phyloP scores from a whole-genome alignment of 768 basidiomycete genomes.

The Mycena belliarum region DNA sequence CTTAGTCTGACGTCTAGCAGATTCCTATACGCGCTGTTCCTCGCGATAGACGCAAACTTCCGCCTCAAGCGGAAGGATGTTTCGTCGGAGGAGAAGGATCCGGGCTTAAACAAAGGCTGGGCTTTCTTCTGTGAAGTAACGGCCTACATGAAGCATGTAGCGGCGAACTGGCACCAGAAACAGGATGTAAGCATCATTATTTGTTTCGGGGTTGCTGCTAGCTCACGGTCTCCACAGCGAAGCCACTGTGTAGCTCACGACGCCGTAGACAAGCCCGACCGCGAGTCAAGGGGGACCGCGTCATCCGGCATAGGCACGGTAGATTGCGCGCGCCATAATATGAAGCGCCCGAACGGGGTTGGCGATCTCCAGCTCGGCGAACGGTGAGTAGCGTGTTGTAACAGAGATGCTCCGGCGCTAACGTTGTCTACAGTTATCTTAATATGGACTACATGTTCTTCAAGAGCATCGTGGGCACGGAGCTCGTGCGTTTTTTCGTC shows the following conservation, averaged over 20 bases:
- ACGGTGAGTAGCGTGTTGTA: conserved; percentile 5
- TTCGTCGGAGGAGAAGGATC: conserved; percentile 19
- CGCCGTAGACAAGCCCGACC: neutral
- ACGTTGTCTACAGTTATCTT: neutral
- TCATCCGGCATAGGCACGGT: neutral
- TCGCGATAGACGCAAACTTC: conserved; percentile 17
- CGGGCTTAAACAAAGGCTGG: conserved; percentile 5
- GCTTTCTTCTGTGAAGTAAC: neutral
- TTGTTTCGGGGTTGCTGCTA: no score
- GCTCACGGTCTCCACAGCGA: neutral
- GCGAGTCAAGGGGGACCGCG: neutral
- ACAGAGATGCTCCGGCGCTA: neutral
- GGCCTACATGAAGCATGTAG: neutral
- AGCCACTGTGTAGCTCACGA: neutral
- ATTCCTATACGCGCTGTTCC: conserved; percentile 21
- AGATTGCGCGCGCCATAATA: neutral
- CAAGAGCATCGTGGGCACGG: conserved; percentile 11
- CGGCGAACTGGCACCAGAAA: neutral
- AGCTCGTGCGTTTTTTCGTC: conserved; percentile 11
- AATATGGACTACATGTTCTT: conserved; percentile 33
- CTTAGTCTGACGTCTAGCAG: neutral
- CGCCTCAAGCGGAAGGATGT: conserved; percentile 18
- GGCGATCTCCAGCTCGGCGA: conserved; percentile 25
- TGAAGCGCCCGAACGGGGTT: neutral
- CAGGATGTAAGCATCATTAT: conserved; percentile 2